Conservation (phyloP, 2,329 filamentous ascomycete species). For the Fonsecaea pedrosoi region DNA sequence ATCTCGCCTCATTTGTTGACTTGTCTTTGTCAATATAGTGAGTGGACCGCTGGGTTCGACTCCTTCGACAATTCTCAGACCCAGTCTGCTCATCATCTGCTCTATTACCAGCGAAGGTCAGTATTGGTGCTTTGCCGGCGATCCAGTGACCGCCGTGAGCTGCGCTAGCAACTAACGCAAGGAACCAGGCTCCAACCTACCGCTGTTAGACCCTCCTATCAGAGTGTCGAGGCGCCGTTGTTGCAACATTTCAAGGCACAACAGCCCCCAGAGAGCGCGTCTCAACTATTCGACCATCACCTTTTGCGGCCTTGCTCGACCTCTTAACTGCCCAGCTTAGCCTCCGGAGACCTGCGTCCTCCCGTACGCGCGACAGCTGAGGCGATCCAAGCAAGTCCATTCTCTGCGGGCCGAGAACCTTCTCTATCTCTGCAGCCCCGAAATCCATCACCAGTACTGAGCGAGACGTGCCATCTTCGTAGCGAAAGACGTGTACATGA, state of each 20-base stretch:
- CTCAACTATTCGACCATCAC: conserved; percentile 29
- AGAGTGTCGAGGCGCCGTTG: conserved; percentile 38
- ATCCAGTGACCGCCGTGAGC: conserved; percentile 52
- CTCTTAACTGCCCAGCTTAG: conserved; percentile 30
- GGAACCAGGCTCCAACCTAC: conserved; percentile 49
- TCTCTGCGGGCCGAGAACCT: conserved; percentile 28
- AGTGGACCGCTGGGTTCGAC: conserved; percentile 31
- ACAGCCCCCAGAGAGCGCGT: conserved; percentile 31
- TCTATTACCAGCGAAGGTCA: conserved; percentile 22
- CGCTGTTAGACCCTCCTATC: conserved; percentile 52
- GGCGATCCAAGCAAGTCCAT: conserved; percentile 27
- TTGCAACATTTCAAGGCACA: conserved; percentile 32
- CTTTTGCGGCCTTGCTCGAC: conserved; percentile 15
- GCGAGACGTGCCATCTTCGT: conserved; percentile 24
- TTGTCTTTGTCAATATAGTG: conserved; percentile 33
- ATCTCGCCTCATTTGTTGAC: conserved; percentile 38
- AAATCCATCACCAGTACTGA: conserved; percentile 24
- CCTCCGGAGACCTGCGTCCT: conserved; percentile 30
- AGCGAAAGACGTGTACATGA: conserved; percentile 53
- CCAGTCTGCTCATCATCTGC: conserved; percentile 16
- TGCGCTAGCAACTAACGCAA: conserved; percentile 55
- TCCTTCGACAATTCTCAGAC: conserved; percentile 24
- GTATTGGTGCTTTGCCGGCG: conserved; percentile 39
- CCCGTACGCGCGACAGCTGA: conserved; percentile 31
- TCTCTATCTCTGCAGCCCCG: conserved; percentile 25